A percentile compares a stretch with the other conserved stretches of the same genome.
These are phyloP conservation scores for Picea sitchensis DNA, from an alignment of 75 land plant species.

Conservation along the genomic window DNA sequence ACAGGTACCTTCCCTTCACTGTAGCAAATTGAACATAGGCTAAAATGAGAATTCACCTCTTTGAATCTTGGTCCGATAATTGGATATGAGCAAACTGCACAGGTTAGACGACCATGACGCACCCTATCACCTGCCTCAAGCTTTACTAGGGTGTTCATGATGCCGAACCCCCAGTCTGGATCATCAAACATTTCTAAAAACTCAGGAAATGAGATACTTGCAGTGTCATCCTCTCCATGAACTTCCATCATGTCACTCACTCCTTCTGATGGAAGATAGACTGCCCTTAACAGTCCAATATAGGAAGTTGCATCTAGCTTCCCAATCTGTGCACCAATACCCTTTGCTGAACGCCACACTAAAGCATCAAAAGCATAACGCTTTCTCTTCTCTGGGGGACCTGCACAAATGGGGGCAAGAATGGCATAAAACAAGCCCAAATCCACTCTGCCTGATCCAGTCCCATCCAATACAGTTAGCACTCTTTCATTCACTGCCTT, in stretches of 20 bases:
- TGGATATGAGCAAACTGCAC: slow-evolving; percentile 76
- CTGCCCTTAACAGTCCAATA: slow-evolving; percentile 73
- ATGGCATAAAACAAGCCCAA: slow-evolving; percentile 85
- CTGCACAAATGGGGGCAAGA: slow-evolving; percentile 82
- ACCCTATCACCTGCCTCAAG: slow-evolving; percentile 77
- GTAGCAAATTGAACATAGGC: slow-evolving; percentile 79
- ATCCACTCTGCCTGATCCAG: slow-evolving; percentile 84
- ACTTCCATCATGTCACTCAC: slow-evolving; percentile 52
- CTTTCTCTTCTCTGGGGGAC: slow-evolving; percentile 78
- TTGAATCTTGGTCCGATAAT: slow-evolving; percentile 83
- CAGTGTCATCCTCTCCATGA: slow-evolving; percentile 48
- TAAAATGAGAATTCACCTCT: slow-evolving; percentile 66
- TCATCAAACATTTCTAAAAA: slow-evolving; percentile 91
- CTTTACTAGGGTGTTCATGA: slow-evolving; percentile 67
- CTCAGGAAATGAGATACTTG: slow-evolving; percentile 57
- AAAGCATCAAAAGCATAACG: slow-evolving; percentile 82
- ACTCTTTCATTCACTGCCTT: slow-evolving; percentile 83
- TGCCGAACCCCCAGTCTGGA: slow-evolving; percentile 89
- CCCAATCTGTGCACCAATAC: slow-evolving; percentile 51
- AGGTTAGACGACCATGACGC: slow-evolving; percentile 64
- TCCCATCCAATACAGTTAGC: slow-evolving; percentile 62
- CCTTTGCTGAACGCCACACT: slow-evolving; percentile 62
- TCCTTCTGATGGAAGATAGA: slow-evolving; percentile 76
- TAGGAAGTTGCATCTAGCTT: slow-evolving; percentile 58
- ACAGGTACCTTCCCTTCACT: slow-evolving; percentile 91